Conservation (phyloP, 2,329 filamentous ascomycete genomes). For the Penicillium sp. region DNA sequence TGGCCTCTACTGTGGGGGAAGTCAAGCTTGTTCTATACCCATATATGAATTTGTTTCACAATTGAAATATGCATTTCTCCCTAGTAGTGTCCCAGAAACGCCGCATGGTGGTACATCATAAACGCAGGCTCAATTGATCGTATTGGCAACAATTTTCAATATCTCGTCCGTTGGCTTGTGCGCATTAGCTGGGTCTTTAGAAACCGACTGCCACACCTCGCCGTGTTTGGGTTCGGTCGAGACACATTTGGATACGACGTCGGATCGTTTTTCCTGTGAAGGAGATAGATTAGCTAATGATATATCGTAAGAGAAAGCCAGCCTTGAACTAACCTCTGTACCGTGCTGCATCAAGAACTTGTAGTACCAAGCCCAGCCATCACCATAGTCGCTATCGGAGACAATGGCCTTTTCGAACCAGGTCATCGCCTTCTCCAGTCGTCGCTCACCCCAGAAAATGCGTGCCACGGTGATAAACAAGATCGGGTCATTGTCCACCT, state of each 20-base stretch:
- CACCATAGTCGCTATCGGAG: slow-evolving; percentile 80
- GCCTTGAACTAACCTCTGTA: slow-evolving; percentile 59
- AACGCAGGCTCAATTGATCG: slow-evolving; percentile 19
- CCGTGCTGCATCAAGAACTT: slow-evolving; percentile 91
- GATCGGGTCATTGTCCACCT: slow-evolving; percentile 86
- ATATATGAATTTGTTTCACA: slow-evolving; percentile 22
- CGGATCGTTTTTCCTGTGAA: slow-evolving; percentile 73
- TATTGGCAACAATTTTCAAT: slow-evolving; percentile 71
- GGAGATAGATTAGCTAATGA: slow-evolving; percentile 1
- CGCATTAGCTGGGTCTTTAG: slow-evolving; percentile 83
- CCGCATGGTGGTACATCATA: slow-evolving; percentile 11
- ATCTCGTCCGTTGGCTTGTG: slow-evolving; percentile 75
- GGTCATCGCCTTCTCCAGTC: slow-evolving; percentile 87
- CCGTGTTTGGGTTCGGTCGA: slow-evolving; percentile 87
- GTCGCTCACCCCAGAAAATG: slow-evolving; percentile 93
- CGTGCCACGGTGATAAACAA: slow-evolving; percentile 90
- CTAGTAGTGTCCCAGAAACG: not conserved
- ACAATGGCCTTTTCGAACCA: slow-evolving; percentile 98
- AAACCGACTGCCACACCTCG: slow-evolving; percentile 83
- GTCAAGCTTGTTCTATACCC: slow-evolving; percentile 32
- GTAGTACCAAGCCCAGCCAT: slow-evolving; percentile 98
- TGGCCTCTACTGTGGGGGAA: slow-evolving; percentile 14
- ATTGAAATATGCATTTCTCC: not conserved
- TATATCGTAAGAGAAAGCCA: not conserved
- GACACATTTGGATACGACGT: slow-evolving; percentile 78